Evolutionary conservation across 2,329 filamentous ascomycete species (phyloP), one percentile per base, ranked within the genome.

Genomic region (Cladophialophora exuberans): DNA sequence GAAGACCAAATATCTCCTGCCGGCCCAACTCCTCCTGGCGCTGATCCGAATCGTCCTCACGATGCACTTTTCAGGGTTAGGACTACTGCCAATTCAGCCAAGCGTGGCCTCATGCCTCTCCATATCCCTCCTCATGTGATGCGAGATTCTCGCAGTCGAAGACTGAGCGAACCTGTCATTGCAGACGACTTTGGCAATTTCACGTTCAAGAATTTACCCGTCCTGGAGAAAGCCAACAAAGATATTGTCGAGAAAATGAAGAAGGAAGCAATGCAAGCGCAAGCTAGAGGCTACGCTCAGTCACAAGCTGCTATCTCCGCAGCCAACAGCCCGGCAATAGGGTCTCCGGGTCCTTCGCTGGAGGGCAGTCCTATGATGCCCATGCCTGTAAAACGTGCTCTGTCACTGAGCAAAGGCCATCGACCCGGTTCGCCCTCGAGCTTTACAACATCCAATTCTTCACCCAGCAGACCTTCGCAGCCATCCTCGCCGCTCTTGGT

Each of bases 221-320:
- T 97, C 17, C 79, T 99, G 15, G 94, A 97, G 66, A 97, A 97
- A 72, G 94, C 94, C 51, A 99, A 99, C 73, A 99, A 99, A 70
- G 94, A 99, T 66, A 91, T 97, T 25, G 96, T 99, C 26, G 92
- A 97, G 66, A 97, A 97, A 70, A 79, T 99, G 54, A 86, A 92
- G 9, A 90, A 92, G 18, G 92, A 97, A 71, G 92, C 94, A 2
- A 81, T 97, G 75, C 91, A 87, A 65, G 79, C 80, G 30, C 83
- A 85, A 64, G 79, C 79, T 57, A 83, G 84, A 61, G 71, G 73
- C 11, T 61, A 60, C 35, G 66, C 76, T 3, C 69, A 72, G 33
- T 77, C 77, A n/a, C 70, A 73, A 52, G 46, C 46, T 11, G 62
- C 71, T 10, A 62, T 64, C 3, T 69, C 71, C 5, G 66, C 66